Conservation (phyloP, 2,329 filamentous ascomycete genomes). For the Cladobotryum protrusum region DNA sequence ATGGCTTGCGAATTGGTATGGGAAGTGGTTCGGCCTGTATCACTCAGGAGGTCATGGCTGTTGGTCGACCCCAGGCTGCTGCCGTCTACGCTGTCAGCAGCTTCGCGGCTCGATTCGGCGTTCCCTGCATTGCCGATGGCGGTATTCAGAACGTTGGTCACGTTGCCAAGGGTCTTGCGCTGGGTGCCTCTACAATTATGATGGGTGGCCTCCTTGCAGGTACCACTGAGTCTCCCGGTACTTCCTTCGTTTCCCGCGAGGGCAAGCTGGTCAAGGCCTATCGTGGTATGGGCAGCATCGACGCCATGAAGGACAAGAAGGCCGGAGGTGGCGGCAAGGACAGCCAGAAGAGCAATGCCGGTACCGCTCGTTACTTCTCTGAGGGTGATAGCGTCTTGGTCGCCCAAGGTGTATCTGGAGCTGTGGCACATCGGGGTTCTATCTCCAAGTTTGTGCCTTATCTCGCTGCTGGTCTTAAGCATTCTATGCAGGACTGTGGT, state of each 20-base stretch:
- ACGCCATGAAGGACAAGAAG: constrained; percentile 99
- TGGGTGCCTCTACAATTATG: constrained; percentile 95
- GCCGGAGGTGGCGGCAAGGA: constrained; percentile 68
- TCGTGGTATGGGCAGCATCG: constrained; percentile 97
- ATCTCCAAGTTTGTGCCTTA: constrained; percentile 96
- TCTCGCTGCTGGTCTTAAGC: constrained; percentile 89
- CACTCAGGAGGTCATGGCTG: constrained; percentile 99
- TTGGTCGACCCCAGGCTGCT: constrained; percentile 90
- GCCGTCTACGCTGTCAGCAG: constrained; percentile 83
- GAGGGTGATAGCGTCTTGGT: constrained; percentile 93
- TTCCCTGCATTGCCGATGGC: constrained; percentile 96
- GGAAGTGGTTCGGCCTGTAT: constrained; percentile 97
- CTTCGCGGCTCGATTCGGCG: constrained; percentile 88
- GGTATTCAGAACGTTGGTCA: constrained; percentile 98
- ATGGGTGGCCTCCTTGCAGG: constrained; percentile 97
- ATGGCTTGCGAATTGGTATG: constrained; percentile 98
- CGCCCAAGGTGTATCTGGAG: constrained; percentile 90
- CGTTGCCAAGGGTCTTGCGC: constrained; percentile 94
- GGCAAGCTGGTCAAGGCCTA: constrained; percentile 99
- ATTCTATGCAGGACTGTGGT: constrained; percentile 94
- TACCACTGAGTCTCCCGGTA: constrained; percentile 94
- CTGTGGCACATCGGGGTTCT: constrained; percentile 74
- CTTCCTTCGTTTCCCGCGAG: constrained; percentile 92
- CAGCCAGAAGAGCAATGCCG: constrained; percentile 78
- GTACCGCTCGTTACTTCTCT: constrained; percentile 96